phyloP scores from a whole-genome alignment of 148 eudicot species.

The Linanthus parryae region DNA sequence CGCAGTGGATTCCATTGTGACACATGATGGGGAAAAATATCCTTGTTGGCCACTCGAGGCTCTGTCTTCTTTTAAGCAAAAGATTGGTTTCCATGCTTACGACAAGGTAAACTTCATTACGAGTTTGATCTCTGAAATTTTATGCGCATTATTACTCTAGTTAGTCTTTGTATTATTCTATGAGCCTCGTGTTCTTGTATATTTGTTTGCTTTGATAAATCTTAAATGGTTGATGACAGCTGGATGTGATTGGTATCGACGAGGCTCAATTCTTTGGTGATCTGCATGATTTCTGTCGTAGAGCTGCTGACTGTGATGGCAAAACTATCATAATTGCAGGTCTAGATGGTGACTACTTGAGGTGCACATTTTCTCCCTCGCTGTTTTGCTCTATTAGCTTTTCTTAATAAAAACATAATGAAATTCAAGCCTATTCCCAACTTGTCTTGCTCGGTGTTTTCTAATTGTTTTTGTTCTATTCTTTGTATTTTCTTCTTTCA shows the following conservation, averaged over 20 bases:
- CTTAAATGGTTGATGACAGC: constrained; percentile 32
- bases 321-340: constrained; percentile 89
- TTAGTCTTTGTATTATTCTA: background rate
- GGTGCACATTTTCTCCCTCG: constrained; percentile 29
- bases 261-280: constrained; percentile 94
- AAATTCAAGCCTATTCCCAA: too few relatives aligned
- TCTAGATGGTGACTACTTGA: constrained; percentile 84
- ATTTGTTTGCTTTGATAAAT: background rate
- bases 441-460: too few relatives aligned
- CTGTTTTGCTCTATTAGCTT: too few relatives aligned
- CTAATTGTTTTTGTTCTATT: too few relatives aligned
- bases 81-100: constrained; percentile 69
- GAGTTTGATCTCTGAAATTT: background rate
- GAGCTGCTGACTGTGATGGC: constrained; percentile 86
- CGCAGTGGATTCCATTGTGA: constrained; percentile 67
- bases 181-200: background rate
- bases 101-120: constrained; percentile 50
- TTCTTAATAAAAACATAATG: too few relatives aligned
- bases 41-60: constrained; percentile 79
- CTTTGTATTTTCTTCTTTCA: too few relatives aligned
- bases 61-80: constrained; percentile 64
- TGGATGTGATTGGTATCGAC: constrained; percentile 91
- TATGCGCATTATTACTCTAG: background rate
- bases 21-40: constrained; percentile 86
- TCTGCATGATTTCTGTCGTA: constrained; percentile 70